Conservation (phyloP, 345 rosid species). For the Dipteronia dyeriana region DNA sequence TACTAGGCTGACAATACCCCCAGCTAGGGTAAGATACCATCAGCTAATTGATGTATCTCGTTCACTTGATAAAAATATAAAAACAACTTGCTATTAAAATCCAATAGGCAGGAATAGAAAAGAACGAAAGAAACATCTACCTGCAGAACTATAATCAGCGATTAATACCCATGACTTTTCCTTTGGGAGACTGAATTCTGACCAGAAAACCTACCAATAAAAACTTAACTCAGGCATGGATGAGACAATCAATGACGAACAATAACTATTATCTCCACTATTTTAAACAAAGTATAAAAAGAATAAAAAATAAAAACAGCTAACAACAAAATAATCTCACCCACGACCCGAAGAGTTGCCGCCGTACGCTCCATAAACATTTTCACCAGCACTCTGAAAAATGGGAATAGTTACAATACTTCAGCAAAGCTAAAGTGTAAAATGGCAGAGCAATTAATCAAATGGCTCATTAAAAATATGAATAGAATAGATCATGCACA, state of each 20-base stretch:
- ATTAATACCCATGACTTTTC: constrained; percentile 56
- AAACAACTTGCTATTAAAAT: constrained; percentile 16
- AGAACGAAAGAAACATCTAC: not conserved
- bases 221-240: constrained; percentile 21
- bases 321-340: constrained; percentile 21
- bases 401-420: not conserved
- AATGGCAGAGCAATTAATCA: not conserved
- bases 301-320: not conserved
- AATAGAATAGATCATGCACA: constrained; percentile 1
- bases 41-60: constrained; percentile 19
- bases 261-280: not conserved
- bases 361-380: constrained; percentile 41
- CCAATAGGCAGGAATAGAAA: constrained; percentile 3
- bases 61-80: constrained; percentile 9
- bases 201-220: constrained; percentile 37
- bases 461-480: not conserved
- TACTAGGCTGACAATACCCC: constrained; percentile 30
- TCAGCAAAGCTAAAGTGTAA: not conserved
- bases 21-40: constrained; percentile 28
- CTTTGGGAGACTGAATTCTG: constrained; percentile 45
- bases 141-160: constrained; percentile 10
- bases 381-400: constrained; percentile 36
- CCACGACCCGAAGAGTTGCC: constrained; percentile 43
- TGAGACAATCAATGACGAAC: not conserved
- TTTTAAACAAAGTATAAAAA: constrained; percentile 1